Base-by-base conservation (phyloP, 441 rosid species). In the Cnidoscolus chayamansa region DNA sequence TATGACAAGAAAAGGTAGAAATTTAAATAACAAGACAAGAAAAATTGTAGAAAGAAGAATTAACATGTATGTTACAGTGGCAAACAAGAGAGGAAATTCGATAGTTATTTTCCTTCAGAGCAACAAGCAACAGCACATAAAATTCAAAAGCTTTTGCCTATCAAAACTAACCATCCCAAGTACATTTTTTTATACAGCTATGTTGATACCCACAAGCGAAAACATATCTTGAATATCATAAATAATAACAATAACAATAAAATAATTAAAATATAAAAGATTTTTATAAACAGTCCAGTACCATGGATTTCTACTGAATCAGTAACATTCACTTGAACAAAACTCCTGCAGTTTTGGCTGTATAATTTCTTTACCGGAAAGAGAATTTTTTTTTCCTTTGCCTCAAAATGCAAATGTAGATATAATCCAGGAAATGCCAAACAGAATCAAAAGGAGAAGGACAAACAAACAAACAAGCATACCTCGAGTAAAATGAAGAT, bases 401-500 rank as follows among this genome's bases (percentile, higher is more conserved):
- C 20, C 58, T 9, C 15, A 66, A 17, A 49, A 49, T 31, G n/a
- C 54, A 65, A 48, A 4, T 5, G 49, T n/a, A 32, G 17, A 67
- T 35, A 67, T 53, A 35, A 4, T 19, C 5, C 15, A 47, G 0
- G 10, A 63, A 9, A 1, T 2, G 48, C 7, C 43, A 35, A 48
- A 61, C 7, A 11, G 7, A 16, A 12, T 19, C 13, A 43, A 16
- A 65, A 65, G 1, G 25, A 43, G 67, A 16, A 40, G 2, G 40
- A 37, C 19, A 50, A 47, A 19, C 7, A 20, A 63, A 51, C 32
- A 65, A 13, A 17, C 25, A 25, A 25, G 25, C 15, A 65, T 65
- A 85, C 86, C 84, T 73, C 55, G 65, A 20, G 6, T 64, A 66
- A 70, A 76, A 65, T 48, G 47, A 54, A 58, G 74, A 69, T 66